phyloP scores from a whole-genome alignment of 1,139 yeast species.

The Yamadazyma atmosphaerica region DNA sequence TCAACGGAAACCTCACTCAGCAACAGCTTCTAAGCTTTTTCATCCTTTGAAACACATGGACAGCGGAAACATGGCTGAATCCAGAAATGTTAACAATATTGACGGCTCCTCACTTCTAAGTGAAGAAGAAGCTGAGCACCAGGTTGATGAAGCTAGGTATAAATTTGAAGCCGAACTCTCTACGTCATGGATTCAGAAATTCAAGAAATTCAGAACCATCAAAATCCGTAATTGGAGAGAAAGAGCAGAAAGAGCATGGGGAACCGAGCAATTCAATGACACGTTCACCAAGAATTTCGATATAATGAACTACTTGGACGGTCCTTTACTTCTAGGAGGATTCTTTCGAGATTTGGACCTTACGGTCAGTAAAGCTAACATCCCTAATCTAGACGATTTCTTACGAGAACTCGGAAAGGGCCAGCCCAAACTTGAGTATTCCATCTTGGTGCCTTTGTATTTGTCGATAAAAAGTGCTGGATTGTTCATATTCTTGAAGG shows the following conservation, averaged over 20 bases:
- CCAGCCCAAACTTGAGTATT: conserved; percentile 42
- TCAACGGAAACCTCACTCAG: background rate
- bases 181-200: conserved; percentile 64
- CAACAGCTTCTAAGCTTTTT: conserved; percentile 1
- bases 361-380: conserved; percentile 23
- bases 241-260: conserved; percentile 34
- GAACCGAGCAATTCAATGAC: conserved; percentile 32
- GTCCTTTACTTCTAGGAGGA: conserved; percentile 37
- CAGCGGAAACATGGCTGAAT: background rate
- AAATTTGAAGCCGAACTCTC: conserved; percentile 52
- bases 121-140: conserved; percentile 25
- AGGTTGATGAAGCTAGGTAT: conserved; percentile 36
- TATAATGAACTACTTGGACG: conserved; percentile 35
- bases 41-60: background rate
- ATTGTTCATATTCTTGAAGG: conserved; percentile 34
- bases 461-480: conserved; percentile 31
- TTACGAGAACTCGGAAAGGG: conserved; percentile 37
- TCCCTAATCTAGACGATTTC: conserved; percentile 38
- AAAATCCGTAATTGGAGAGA: conserved; percentile 29
- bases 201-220: conserved; percentile 23
- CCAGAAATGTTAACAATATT: background rate
- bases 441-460: conserved; percentile 40
- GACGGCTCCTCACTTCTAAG: conserved; percentile 9
- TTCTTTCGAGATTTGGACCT: conserved; percentile 34
- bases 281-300: conserved; percentile 34